Evolutionary conservation across 306 rosid species (phyloP).

Genomic region (Prosopis cineraria): DNA sequence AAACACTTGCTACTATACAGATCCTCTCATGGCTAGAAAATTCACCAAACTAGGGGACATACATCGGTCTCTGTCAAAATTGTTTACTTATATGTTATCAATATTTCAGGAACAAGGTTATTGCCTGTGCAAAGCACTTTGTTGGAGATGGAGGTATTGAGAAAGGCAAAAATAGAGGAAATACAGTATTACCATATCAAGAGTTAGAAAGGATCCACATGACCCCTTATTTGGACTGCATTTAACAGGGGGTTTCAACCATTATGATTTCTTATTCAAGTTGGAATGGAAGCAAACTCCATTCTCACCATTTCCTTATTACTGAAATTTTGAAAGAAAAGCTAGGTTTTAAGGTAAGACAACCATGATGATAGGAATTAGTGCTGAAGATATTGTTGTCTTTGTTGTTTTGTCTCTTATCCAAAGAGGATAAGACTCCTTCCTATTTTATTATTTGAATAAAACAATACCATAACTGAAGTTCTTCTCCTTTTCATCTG

Average conservation of each 20-base stretch:
- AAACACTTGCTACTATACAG: too few relatives aligned
- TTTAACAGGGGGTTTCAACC: constrained; percentile 82
- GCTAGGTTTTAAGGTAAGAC: constrained; percentile 76
- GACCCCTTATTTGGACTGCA: constrained; percentile 88
- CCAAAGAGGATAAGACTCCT: not conserved
- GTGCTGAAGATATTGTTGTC: not conserved
- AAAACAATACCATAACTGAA: not conserved
- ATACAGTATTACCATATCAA: constrained; percentile 65
- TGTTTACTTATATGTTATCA: not conserved
- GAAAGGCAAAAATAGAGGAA: constrained; percentile 78
- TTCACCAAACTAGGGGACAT: not conserved
- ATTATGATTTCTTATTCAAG: constrained; percentile 86
- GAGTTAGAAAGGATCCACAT: constrained; percentile 80
- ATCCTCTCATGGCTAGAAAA: too few relatives aligned
- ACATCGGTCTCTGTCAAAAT: not conserved
- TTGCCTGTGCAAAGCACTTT: constrained; percentile 95
- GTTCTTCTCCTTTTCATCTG: constrained; percentile 9
- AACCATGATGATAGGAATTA: not conserved
- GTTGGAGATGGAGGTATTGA: constrained; percentile 92
- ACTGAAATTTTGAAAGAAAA: constrained; percentile 72
- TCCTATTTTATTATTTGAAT: not conserved
- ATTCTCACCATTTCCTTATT: constrained; percentile 65
- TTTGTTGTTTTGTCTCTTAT: constrained; percentile 19
- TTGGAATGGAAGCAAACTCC: constrained; percentile 81
- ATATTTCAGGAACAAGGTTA: constrained; percentile 65